phyloP scores from a whole-genome alignment of 441 rosid genomes.

The Croton laevigatus region DNA sequence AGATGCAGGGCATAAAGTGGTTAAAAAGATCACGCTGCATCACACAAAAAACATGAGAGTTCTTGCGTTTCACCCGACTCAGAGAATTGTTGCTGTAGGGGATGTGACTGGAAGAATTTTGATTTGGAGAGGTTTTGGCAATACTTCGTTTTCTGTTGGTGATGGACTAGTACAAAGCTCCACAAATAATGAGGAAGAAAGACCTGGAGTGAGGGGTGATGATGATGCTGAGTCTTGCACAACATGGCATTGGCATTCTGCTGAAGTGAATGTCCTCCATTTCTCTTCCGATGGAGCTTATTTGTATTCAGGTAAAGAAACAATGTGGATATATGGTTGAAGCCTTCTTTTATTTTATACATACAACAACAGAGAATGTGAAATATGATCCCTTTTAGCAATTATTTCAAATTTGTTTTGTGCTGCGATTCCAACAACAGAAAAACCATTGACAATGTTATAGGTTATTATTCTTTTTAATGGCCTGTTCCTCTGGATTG shows the following conservation, averaged over 20 bases:
- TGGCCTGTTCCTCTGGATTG: background rate
- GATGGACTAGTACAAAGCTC: conserved; percentile 28
- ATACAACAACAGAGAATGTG: no score
- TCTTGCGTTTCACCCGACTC: conserved; percentile 81
- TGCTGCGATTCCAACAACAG: background rate
- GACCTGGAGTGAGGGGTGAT: conserved; percentile 77
- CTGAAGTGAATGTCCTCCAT: conserved; percentile 60
- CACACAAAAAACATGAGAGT: conserved; percentile 69
- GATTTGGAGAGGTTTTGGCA: conserved; percentile 88
- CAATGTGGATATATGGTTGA: conserved; percentile 1
- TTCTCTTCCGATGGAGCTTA: conserved; percentile 98
- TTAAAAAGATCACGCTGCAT: conserved; percentile 66
- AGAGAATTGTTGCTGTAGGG: conserved; percentile 83
- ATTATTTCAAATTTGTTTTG: background rate
- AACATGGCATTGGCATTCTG: conserved; percentile 97
- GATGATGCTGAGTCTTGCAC: conserved; percentile 97
- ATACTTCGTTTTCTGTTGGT: conserved; percentile 37
- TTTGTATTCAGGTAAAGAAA: conserved; percentile 69
- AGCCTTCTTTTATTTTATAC: conserved; percentile 2
- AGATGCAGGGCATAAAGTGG: conserved; percentile 39
- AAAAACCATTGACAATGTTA: background rate
- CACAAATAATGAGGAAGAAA: conserved; percentile 52
- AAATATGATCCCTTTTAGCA: no score
- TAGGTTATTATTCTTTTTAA: background rate
- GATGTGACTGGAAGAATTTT: conserved; percentile 93